Base-by-base conservation (phyloP, 116 monocot genomes). In the Papilionanthe hybrid region DNA sequence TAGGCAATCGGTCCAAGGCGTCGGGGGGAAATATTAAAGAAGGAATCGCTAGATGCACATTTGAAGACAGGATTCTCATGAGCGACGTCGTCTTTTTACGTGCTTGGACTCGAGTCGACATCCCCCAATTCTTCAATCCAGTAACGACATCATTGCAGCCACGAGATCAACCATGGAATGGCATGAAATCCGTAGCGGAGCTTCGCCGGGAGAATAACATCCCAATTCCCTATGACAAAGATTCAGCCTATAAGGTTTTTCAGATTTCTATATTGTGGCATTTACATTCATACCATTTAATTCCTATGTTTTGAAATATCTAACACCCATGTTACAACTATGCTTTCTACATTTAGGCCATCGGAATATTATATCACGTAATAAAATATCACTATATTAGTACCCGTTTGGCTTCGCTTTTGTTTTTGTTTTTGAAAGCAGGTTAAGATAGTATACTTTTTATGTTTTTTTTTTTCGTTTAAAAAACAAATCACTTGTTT, bases 31-130 rank as follows among this genome's bases (percentile, higher is more conserved):
- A 49, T 41, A 58, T 67, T 20, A 94, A 86, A 85, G 98, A 98
- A 89, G 98, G 98, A 63, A 93, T 94, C 29, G 91, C 86, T 53
- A 91, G 98, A 82, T 98, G 98, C 86, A 94, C 98, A 25, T 98
- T 98, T 77, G 98, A 98, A 78, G 98, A 98, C 82, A 88, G 83
- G 83, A 94, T 98, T 60, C 80, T 98, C 49, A 94, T 93, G 98
- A 98, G 93, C 42, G 98, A 98, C 76, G 90, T 93, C 41, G 94
- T 98, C 19, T 98, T 98, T 83, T 82, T 98, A 72, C 91, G 91
- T 72, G 93, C 94, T 48, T 98, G 98, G 98, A 80, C 87, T 42
- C 83, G 82, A 67, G 94, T 98, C 6, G 98, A 98, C n/a, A 77
- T 94, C 75, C 98, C 98, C 6, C 79, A 77, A 19, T 98, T 94